Base-by-base conservation (phyloP, 73 alveolate genomes). In the Durusdinium trenchii region DNA sequence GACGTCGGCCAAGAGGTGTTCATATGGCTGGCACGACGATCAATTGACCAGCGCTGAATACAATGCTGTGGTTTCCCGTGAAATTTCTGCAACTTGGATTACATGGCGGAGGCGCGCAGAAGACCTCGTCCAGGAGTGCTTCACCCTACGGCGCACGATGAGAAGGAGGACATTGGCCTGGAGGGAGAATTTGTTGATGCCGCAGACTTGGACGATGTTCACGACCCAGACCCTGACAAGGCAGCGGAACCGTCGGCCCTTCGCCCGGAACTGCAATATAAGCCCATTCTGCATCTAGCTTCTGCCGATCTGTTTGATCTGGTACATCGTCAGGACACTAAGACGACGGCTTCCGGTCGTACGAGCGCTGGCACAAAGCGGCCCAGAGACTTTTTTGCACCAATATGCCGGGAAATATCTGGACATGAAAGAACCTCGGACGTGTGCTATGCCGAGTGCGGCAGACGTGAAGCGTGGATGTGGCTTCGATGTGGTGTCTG, bases 71-170 rank as follows among this genome's bases (percentile, higher is more conserved):
- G 45, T 79, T 32, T 23, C 46, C 30, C 67, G 90, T 20, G 62
- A 79, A 45, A 42, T 79, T 23, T 20, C 45, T 35, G 90, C 90
- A 18, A 79, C 42, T 42, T 79, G 62, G 90, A 79, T 23, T 45
- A 23, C 30, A 42, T 79, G 90, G n/a, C 67, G 28, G 90, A 79
- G 47, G 90, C 90, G 14, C 69, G 90, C 90, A 16, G 90, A 16
- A 61, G 67, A 9, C 90, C 90, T 1, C 62, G 90, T 23, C 90
- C 67, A 3, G 90, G 67, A 9, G 45, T 45, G 62, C 30, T 45
- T 16, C 90, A 79, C 38, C 90, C 90, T 14, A 35, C 90, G 42
- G 90, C 67, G 20, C 1, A n/a, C 16, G 90, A 79, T 28, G 90
- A 79, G 90, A 42, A 79, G 42, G 90, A 43, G 67, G 90, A 79